Conservation (phyloP, 305 asterid genomes). For the Plantago rigida region DNA sequence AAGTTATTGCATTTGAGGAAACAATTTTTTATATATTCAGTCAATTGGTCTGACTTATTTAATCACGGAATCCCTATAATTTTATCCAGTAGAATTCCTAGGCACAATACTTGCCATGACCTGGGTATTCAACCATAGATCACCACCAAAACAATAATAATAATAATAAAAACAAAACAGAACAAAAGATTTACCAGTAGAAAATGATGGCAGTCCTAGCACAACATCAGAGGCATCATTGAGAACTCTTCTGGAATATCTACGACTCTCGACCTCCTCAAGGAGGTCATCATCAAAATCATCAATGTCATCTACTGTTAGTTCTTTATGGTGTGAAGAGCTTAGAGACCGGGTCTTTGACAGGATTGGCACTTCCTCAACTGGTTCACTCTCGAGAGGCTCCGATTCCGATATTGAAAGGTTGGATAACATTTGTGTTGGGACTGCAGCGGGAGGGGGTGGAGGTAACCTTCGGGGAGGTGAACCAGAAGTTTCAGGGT, state of each 20-base stretch:
- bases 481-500: constrained; percentile 66
- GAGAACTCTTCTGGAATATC: constrained; percentile 87
- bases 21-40: too few relatives aligned
- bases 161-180: not conserved
- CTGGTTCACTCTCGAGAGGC: constrained; percentile 51
- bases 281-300: constrained; percentile 70
- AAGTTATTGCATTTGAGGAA: too few relatives aligned
- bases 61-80: too few relatives aligned
- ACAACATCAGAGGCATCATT: constrained; percentile 91
- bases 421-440: constrained; percentile 49
- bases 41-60: too few relatives aligned
- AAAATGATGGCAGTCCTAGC: constrained; percentile 67
- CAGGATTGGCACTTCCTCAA: constrained; percentile 49
- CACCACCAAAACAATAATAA: constrained; percentile 18
- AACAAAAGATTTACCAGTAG: constrained; percentile 48
- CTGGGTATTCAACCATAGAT: not conserved
- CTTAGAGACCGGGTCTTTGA: constrained; percentile 60
- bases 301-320: constrained; percentile 86
- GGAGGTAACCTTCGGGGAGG: constrained; percentile 93
- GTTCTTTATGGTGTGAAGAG: constrained; percentile 52
- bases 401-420: constrained; percentile 48
- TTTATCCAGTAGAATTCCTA: too few relatives aligned
- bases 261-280: constrained; percentile 58
- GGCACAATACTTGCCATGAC: not conserved
- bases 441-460: constrained; percentile 37